Conservation (phyloP, 345 rosid genomes). For the Arabidopsis suecica region DNA sequence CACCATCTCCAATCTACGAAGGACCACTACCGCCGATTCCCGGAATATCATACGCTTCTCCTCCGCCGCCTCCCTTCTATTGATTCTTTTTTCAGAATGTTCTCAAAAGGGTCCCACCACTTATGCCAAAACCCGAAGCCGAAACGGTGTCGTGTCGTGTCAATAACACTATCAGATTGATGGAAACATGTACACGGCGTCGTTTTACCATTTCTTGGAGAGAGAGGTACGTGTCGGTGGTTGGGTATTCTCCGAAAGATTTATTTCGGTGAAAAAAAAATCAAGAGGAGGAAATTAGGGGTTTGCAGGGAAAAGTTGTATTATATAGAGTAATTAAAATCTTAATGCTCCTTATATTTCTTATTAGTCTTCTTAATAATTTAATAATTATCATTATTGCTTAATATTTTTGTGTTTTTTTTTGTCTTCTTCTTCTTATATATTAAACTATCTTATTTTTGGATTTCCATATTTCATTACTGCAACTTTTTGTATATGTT, state of each 20-base stretch:
- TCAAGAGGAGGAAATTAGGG: slow-evolving; percentile 8
- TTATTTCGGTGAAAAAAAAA: background rate
- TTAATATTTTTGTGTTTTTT: background rate
- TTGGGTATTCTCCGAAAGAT: slow-evolving; percentile 1
- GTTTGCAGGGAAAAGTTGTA: slow-evolving; percentile 13
- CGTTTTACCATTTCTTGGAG: slow-evolving; percentile 22
- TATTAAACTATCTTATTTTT: slow-evolving; percentile 6
- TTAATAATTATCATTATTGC: slow-evolving; percentile 31
- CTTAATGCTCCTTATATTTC: slow-evolving; percentile 34
- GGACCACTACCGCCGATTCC: slow-evolving; percentile 68
- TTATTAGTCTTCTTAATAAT: slow-evolving; percentile 18
- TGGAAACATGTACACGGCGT: slow-evolving; percentile 2
- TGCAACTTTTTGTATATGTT: background rate
- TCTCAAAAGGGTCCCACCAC: slow-evolving; percentile 23
- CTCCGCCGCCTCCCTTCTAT: slow-evolving; percentile 97
- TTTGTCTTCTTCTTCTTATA: background rate
- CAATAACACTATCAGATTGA: slow-evolving; percentile 7
- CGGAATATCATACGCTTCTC: slow-evolving; percentile 89
- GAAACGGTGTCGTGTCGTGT: slow-evolving; percentile 30
- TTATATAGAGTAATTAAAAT: slow-evolving; percentile 17
- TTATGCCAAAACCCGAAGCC: slow-evolving; percentile 23
- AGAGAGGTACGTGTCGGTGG: background rate
- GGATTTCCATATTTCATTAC: background rate
- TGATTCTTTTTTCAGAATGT: slow-evolving; percentile 64
- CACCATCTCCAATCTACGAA: slow-evolving; percentile 48